phyloP scores from a whole-genome alignment of 495 filamentous ascomycete genomes.

The Pseudomonodictys pantanalensis region DNA sequence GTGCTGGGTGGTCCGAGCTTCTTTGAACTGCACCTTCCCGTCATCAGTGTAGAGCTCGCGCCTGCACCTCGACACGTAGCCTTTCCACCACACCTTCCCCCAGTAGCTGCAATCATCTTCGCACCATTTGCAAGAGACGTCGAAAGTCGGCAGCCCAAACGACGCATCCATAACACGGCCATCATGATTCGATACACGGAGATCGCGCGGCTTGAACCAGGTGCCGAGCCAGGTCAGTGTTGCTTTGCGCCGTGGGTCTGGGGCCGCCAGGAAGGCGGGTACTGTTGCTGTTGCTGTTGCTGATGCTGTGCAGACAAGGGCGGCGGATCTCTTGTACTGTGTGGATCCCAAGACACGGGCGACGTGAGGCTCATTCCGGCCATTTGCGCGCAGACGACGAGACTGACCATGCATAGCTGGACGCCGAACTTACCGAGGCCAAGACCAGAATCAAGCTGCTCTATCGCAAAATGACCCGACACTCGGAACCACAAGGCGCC shows the following conservation, averaged over 20 bases:
- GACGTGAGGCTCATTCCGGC: conserved; percentile 49
- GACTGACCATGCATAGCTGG: conserved; percentile 49
- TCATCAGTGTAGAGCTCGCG: too few species aligned
- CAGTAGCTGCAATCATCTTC: neutral
- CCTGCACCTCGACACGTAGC: too few species aligned
- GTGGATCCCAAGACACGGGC: conserved; percentile 92
- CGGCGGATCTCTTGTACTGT: too few species aligned
- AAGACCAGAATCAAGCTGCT: conserved; percentile 90
- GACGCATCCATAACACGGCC: too few species aligned
- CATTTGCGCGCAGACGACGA: neutral
- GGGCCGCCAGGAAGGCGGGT: neutral
- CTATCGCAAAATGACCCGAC: conserved; percentile 77
- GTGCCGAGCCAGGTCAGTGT: conserved; percentile 56
- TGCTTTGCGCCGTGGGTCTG: conserved; percentile 25
- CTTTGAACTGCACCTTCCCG: too few species aligned
- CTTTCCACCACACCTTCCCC: too few species aligned
- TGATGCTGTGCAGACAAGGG: too few species aligned
- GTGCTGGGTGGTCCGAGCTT: too few species aligned
- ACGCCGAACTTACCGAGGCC: conserved; percentile 77
- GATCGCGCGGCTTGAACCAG: conserved; percentile 89
- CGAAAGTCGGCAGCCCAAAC: too few species aligned
- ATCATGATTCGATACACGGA: conserved; percentile 93
- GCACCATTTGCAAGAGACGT: too few species aligned
- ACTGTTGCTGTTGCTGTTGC: conserved; percentile 92
- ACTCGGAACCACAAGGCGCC: conserved; percentile 83